Base-by-base conservation (phyloP, 768 basidiomycete genomes). In the Amanita thiersii region DNA sequence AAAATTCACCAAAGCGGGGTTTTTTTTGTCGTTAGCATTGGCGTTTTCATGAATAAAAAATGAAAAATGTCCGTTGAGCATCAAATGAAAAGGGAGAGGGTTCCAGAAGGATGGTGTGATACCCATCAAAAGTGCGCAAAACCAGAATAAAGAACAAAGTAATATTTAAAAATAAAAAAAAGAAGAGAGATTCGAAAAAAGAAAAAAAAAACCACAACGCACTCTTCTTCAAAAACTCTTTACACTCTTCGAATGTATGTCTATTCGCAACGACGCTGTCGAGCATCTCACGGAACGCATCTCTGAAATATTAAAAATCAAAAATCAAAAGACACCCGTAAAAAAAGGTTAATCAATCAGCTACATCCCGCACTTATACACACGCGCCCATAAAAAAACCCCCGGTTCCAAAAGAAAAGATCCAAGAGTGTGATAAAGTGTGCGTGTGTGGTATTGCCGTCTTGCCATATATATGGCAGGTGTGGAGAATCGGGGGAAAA, bases 201-300 rank as follows among this genome's bases (percentile, higher is more conserved):
- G n/a, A n/a, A 52, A n/a, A n/a, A n/a, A n/a, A n/a, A n/a, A n/a
- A n/a, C n/a, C n/a, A n/a, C n/a, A n/a, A n/a, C 56, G 41, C 46
- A 91, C 88, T 82, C 45, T 82, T 65, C 49, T 75, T 71, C 35
- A 96, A 68, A 33, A 79, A 67, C 26, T 82, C 70, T 56, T 84
- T 84, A 63, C 91, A 97, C 32, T 84, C 78, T n/a, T 89, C 83
- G 48, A 94, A 87, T 3, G 79, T 76, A 51, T 87, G 77, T 2
- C 82, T 83, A 26, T 82, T 82, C 37, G 64, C 72, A 1, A 73
- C 66, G 3, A 97, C 77, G 51, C 87, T 91, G 36, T 78, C 65
- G 11, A 98, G 62, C 90, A 94, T 94, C 52, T 79, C 75, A 24
- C 75, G 70, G 64, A 98, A 98, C 0, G 76, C 81, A 64, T 99